These are phyloP conservation scores for Lepidium aucheri DNA, from an alignment of 345 rosid species.

Conservation along the genomic window DNA sequence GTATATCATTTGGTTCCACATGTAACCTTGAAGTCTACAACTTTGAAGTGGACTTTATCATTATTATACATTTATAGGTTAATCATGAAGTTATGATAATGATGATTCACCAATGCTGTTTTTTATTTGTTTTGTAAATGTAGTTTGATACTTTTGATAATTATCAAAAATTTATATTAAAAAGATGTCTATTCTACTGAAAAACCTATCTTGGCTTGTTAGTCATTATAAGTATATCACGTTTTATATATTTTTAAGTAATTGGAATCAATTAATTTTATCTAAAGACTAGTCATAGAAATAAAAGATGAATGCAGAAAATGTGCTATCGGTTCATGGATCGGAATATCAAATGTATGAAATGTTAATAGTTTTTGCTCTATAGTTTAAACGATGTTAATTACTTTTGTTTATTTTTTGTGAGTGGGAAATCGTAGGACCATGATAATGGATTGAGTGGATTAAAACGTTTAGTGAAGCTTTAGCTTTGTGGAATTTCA, in stretches of 20 bases:
- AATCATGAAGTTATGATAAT: conserved; percentile 1
- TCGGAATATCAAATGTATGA: neutral
- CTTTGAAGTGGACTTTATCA: neutral
- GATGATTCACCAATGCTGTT: neutral
- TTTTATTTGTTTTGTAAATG: neutral
- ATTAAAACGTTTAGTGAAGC: conserved; percentile 4
- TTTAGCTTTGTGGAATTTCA: neutral
- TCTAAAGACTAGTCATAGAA: neutral
- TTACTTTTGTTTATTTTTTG: conserved; percentile 2
- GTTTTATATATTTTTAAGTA: neutral
- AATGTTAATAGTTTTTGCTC: neutral
- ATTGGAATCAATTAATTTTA: neutral
- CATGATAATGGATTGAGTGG: conserved; percentile 1
- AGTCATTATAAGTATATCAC: neutral
- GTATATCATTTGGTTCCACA: neutral
- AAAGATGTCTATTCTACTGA: too few species aligned
- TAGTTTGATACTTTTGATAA: neutral
- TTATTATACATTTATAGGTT: neutral
- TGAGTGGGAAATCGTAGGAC: conserved; percentile 12
- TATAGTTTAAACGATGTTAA: neutral
- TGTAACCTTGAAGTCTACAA: neutral
- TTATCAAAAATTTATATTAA: neutral
- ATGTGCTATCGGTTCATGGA: conserved; percentile 9
- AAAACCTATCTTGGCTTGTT: neutral
- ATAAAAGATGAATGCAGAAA: neutral